Evolutionary conservation across 1,139 yeast genomes (phyloP), one percentile per base, ranked within the genome.

Genomic region (Protomyces inouyei): DNA sequence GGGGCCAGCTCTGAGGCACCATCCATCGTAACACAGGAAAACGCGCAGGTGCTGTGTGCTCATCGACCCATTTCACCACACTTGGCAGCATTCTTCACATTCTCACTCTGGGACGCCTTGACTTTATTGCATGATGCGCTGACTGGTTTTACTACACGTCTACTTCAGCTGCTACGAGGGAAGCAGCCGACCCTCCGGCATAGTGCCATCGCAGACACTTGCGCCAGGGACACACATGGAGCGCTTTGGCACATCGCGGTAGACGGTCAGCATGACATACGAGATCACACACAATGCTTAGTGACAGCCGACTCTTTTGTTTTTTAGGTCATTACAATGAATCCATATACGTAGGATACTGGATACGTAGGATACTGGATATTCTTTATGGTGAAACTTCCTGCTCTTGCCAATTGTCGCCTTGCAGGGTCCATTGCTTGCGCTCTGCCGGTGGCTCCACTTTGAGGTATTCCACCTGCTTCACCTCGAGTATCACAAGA

Each of bases 381-480:
- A 1, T 5, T 6, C 8, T 28, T 43, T n/a, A 59, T 2, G 63
- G 63, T 10, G 63, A 59, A 21, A 59, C 52, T 10, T 59, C 57
- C 18, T 52, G 57, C 12, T 40, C 36, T 3, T 9, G 37, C 63
- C 63, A 59, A 1, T 25, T 23, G 1, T 51, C 52, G 9, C 32
- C 38, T 35, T 52, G 38, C 32, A 59, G 25, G 1, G 18, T 59
- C 63, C 63, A 59, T 28, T 59, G 57, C 48, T 43, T 59, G 53
- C 63, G 40, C 25, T 9, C 57, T 21, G 63, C 57, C 8, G 63
- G 63, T 6, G 63, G 63, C 18, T 59, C 63, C 6, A 52, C 57
- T 28, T 59, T 59, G 32, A 59, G 45, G 32, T 59, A 59, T 14
- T 59, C 63, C 52, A 59, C 63, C n/a, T 52, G 40, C 35, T 52